Conservation (phyloP, 805 yeast genomes). For the Alloascoidea africana region DNA sequence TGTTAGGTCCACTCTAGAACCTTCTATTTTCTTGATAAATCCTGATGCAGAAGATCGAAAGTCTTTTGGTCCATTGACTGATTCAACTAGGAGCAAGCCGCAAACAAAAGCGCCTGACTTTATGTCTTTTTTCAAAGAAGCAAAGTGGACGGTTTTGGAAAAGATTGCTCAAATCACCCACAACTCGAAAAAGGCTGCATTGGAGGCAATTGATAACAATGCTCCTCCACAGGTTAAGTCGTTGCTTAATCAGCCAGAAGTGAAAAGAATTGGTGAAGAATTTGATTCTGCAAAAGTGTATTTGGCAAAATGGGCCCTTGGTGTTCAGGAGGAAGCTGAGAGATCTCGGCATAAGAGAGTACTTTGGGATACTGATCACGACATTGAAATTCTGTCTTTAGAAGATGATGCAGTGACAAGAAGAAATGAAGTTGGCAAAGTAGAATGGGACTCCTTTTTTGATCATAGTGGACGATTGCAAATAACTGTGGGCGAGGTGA, state of each 20-base stretch:
- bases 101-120: no score
- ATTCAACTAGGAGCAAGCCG: slow-evolving; percentile 30
- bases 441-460: slow-evolving; percentile 78
- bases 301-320: slow-evolving; percentile 92
- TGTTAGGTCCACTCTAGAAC: slow-evolving; percentile 57
- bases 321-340: slow-evolving; percentile 84
- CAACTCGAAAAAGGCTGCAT: slow-evolving; percentile 47
- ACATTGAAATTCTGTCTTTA: slow-evolving; percentile 25
- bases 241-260: slow-evolving; percentile 63
- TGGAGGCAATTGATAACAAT: slow-evolving; percentile 37
- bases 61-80: slow-evolving; percentile 34
- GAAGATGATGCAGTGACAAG: slow-evolving; percentile 49
- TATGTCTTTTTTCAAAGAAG: slow-evolving; percentile 45
- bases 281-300: slow-evolving; percentile 88
- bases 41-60: slow-evolving; percentile 56
- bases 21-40: slow-evolving; percentile 58
- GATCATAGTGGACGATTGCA: slow-evolving; percentile 59
- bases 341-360: slow-evolving; percentile 22
- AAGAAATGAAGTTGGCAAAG: slow-evolving; percentile 44
- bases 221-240: slow-evolving; percentile 43
- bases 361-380: slow-evolving; percentile 21
- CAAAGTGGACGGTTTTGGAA: slow-evolving; percentile 80
- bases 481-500: slow-evolving; percentile 65
- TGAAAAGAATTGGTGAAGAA: slow-evolving; percentile 67
- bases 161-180: slow-evolving; percentile 68